Conservation (phyloP, 139 green algal species). For the Asterochloris sp. region DNA sequence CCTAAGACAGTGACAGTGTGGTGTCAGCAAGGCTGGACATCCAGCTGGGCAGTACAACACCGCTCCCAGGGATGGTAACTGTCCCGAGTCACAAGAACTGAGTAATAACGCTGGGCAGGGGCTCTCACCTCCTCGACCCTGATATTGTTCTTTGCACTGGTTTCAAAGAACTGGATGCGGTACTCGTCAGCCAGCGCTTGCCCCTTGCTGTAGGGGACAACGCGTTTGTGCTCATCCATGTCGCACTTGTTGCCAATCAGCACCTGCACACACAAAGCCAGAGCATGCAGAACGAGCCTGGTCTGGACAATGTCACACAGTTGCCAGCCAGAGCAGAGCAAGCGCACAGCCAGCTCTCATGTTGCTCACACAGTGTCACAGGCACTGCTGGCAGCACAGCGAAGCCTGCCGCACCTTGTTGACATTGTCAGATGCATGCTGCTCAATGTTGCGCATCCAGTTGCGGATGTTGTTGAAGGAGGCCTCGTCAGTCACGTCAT, state of each 20-base stretch:
- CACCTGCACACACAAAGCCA: slow-evolving; percentile 47
- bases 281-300: neutral
- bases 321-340: neutral
- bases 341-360: neutral
- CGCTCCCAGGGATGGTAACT: no score
- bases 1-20: slow-evolving; percentile 27
- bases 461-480: slow-evolving; percentile 97
- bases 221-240: slow-evolving; percentile 80
- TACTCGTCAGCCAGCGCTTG: slow-evolving; percentile 92
- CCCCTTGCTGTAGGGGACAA: slow-evolving; percentile 67
- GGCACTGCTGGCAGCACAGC: neutral
- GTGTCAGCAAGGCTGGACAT: neutral
- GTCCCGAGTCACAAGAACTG: neutral
- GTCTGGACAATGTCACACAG: neutral
- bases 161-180: slow-evolving; percentile 90
- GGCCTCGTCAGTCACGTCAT: slow-evolving; percentile 93
- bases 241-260: slow-evolving; percentile 96
- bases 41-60: neutral
- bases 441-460: slow-evolving; percentile 98
- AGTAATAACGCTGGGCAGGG: neutral
- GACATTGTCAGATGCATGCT: slow-evolving; percentile 92
- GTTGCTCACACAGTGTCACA: neutral
- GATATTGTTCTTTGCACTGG: slow-evolving; percentile 76
- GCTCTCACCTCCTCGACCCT: slow-evolving; percentile 77
- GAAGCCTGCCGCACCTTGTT: slow-evolving; percentile 70